phyloP scores from a whole-genome alignment of 2,329 filamentous ascomycete species.

The Exophiala dermatitidis region DNA sequence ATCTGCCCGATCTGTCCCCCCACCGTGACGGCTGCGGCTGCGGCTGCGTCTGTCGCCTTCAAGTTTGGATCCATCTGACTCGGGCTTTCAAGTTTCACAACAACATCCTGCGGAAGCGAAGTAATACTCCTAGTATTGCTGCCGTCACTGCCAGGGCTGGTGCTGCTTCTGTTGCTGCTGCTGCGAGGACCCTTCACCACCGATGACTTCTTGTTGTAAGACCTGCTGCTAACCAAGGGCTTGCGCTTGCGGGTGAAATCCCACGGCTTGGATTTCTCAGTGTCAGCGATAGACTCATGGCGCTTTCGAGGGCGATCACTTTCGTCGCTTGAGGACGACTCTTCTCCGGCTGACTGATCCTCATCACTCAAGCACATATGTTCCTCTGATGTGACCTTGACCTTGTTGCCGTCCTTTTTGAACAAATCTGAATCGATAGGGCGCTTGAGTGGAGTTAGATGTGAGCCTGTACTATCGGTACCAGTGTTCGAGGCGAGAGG shows the following conservation, averaged over 20 bases:
- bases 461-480: background rate
- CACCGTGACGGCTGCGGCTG: background rate
- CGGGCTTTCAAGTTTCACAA: too few relatives aligned
- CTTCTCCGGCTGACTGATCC: background rate
- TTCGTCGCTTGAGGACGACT: background rate
- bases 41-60: background rate
- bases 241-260: too few relatives aligned
- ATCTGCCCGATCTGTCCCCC: too few relatives aligned
- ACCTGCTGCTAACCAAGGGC: too few relatives aligned
- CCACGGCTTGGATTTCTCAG: too few relatives aligned
- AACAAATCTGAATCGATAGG: background rate
- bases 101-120: too few relatives aligned
- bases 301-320: background rate
- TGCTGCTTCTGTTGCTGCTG: too few relatives aligned
- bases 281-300: background rate
- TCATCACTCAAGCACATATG: background rate
- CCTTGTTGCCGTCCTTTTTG: background rate
- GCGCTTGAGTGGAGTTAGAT: constrained; percentile 5
- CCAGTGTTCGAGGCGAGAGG: background rate
- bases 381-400: background rate
- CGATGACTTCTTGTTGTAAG: too few relatives aligned
- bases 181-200: too few relatives aligned
- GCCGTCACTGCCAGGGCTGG: too few relatives aligned
- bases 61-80: background rate
- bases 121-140: too few relatives aligned